Evolutionary conservation across 2,329 filamentous ascomycete genomes (phyloP), one percentile per base, ranked within the genome.

Genomic region (Claviceps maximensis): DNA sequence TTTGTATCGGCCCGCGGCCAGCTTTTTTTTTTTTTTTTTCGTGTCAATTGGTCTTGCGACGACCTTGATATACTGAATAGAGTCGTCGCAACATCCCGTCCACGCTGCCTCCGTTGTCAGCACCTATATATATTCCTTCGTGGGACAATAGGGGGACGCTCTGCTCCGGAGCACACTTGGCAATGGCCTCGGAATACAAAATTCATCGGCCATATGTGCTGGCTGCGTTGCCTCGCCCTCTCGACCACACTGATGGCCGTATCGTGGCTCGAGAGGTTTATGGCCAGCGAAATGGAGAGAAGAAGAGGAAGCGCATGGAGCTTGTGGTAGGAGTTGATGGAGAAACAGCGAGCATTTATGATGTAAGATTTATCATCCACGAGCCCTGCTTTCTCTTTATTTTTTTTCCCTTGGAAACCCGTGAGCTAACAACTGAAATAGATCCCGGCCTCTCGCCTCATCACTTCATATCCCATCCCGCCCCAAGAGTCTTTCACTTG

Each of bases 381-480:
- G 12, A 15, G 13, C 3, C 33, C 12, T 10, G 41, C 21, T 23
- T 12, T 4, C 10, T 25, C 21, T 17, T 21, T 21, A 5, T 15
- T 19, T 12, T 13, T 36, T 4, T 19, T 15, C 7, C 21, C 3
- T 4, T n/a, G n/a, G 4, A 23, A 31, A 31, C 17, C 2, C 33
- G 33, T 44, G 23, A 51, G 19, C 21, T 59, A 40, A 60, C n/a
- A 25, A 2, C 29, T 40, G 13, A 23, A 7, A 13, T 57, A 85
- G 82, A 72, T 84, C 47, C 74, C 80, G 3, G 76, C 79, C 3
- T 78, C 80, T 6, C 74, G 77, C 56, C 69, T 84, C 56, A 74
- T 84, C 59, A 84, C 81, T 7, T 84, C 82, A 2, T 84, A 84
- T 63, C 80, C 82, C 23, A 76, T 85, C 55, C 78, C 82, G 27